A percentile compares a stretch with the other conserved stretches of the same genome.
phyloP scores from a whole-genome alignment of 192 early-diverging fungal species.

The Hyaloraphidium curvatum region DNA sequence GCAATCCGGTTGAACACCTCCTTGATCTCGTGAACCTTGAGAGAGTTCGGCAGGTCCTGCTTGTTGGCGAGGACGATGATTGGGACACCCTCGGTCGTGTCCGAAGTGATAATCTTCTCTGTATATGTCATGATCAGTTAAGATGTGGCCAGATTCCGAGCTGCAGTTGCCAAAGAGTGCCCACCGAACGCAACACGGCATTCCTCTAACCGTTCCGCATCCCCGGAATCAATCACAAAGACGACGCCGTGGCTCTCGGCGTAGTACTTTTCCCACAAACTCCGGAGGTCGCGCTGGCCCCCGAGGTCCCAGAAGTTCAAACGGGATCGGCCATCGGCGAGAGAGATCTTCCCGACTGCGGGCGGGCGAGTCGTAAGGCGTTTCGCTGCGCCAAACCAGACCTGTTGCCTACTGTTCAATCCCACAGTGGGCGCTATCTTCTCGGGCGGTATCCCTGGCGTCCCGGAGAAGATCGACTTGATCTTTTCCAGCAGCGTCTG shows the following conservation, averaged over 20 bases:
- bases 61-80: conserved; percentile 90
- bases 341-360: conserved; percentile 57
- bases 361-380: too few species aligned
- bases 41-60: conserved; percentile 53
- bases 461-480: conserved; percentile 56
- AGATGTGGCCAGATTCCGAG: background rate
- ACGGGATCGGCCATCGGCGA: conserved; percentile 25
- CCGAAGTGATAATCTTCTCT: conserved; percentile 60
- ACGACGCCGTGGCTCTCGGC: conserved; percentile 77
- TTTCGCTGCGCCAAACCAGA: too few species aligned
- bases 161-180: background rate
- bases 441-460: conserved; percentile 57
- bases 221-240: conserved; percentile 81
- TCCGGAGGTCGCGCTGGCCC: conserved; percentile 68
- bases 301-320: conserved; percentile 93
- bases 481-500: conserved; percentile 84
- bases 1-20: conserved; percentile 84
- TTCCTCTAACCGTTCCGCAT: conserved; percentile 60
- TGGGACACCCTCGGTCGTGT: conserved; percentile 63
- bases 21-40: conserved; percentile 63
- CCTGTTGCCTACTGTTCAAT: conserved; percentile 66
- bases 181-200: conserved; percentile 55
- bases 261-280: conserved; percentile 90
- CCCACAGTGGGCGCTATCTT: conserved; percentile 88
- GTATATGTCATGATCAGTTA: background rate